phyloP scores from a whole-genome alignment of 192 early-diverging fungal genomes.

The Diversispora epigaea region DNA sequence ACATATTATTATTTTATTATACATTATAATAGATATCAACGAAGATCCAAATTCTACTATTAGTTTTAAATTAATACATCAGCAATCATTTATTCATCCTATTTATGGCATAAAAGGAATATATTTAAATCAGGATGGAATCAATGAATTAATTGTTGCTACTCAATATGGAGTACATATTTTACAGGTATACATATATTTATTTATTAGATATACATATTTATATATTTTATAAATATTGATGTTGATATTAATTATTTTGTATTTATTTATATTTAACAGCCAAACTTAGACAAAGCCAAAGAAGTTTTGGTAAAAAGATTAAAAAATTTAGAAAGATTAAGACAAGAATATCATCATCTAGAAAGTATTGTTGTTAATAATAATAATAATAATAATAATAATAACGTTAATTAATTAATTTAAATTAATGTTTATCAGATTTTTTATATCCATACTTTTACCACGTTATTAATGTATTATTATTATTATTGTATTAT shows the following conservation, averaged over 20 bases:
- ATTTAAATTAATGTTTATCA: too few species aligned
- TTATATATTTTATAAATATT: background rate
- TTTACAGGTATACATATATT: slow-evolving; percentile 5
- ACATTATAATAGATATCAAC: too few species aligned
- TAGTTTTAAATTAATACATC: slow-evolving; percentile 46
- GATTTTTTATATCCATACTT: too few species aligned
- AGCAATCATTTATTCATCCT: slow-evolving; percentile 53
- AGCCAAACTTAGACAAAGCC: background rate
- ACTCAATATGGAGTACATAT: slow-evolving; percentile 51
- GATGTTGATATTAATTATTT: too few species aligned
- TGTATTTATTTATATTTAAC: background rate
- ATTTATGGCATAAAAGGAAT: slow-evolving; percentile 51
- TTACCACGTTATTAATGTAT: too few species aligned
- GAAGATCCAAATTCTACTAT: too few species aligned
- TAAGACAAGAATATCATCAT: too few species aligned
- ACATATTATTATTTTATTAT: too few species aligned
- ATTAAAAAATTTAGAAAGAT: background rate
- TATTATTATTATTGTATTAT: too few species aligned
- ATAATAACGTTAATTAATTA: too few species aligned
- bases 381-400: too few species aligned
- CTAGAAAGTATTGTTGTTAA: too few species aligned
- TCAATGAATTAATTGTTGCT: slow-evolving; percentile 54
- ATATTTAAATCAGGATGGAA: slow-evolving; percentile 56
- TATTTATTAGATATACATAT: background rate
- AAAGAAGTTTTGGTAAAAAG: background rate